Conservation (phyloP, 31 red algal species). For the Endocladia muricata region DNA sequence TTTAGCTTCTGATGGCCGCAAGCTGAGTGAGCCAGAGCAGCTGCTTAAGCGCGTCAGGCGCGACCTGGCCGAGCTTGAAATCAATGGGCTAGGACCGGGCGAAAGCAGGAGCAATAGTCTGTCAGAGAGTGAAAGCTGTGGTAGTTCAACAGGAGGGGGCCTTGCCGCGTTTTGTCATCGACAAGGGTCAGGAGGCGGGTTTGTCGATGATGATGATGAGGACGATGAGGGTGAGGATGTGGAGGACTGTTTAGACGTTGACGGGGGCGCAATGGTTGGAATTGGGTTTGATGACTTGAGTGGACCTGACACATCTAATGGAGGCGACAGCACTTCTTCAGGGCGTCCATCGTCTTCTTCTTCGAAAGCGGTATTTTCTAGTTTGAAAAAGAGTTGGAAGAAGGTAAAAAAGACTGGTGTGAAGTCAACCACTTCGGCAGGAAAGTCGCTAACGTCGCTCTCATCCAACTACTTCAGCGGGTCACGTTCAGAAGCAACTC, state of each 20-base stretch:
- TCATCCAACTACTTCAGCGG: conserved; percentile 26
- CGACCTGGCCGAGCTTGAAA: background rate
- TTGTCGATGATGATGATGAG: background rate
- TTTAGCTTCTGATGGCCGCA: no score
- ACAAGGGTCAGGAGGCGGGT: background rate
- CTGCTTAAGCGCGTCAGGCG: background rate
- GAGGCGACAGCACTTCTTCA: background rate
- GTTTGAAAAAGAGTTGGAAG: conserved; percentile 60
- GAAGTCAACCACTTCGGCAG: conserved; percentile 41
- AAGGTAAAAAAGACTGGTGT: conserved; percentile 60
- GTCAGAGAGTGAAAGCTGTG: background rate
- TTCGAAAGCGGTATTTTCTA: conserved; percentile 14
- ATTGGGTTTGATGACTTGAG: no score
- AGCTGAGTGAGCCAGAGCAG: background rate
- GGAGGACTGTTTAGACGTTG: background rate
- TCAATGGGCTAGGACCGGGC: background rate
- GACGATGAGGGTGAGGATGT: background rate
- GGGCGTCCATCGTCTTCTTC: background rate
- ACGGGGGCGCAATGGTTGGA: no score
- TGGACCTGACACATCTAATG: background rate
- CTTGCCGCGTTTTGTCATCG: background rate
- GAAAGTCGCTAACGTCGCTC: conserved; percentile 47
- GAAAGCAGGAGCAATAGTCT: background rate
- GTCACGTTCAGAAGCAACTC: conserved; percentile 11
- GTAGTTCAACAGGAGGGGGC: background rate